Evolutionary conservation across 192 early-diverging fungal species (phyloP).

Genomic region (Haplosporangium gracile): DNA sequence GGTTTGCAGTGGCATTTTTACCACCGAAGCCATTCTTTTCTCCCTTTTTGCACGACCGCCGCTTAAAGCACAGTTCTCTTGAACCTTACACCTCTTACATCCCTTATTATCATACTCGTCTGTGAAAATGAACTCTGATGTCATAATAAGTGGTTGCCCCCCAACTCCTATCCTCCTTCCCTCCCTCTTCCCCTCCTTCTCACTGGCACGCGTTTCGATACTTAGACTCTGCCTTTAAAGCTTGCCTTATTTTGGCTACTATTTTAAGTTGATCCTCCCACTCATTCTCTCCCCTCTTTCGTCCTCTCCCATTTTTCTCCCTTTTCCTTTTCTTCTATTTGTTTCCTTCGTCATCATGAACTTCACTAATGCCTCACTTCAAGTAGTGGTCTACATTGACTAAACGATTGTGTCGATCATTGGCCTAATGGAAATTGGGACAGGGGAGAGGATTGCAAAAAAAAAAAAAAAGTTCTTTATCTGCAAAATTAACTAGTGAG

Average conservation of each 20-base stretch:
- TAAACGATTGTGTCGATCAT: not conserved
- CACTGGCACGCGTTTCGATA: not conserved
- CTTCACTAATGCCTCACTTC: not conserved
- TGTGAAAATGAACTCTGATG: not conserved
- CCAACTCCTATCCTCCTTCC: not conserved
- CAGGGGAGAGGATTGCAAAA: not conserved
- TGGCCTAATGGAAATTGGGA: not conserved
- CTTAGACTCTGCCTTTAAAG: not conserved
- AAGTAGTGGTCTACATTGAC: not conserved
- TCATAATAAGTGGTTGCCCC: not conserved
- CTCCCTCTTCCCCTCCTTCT: not conserved
- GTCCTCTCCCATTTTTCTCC: not conserved
- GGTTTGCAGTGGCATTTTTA: not conserved
- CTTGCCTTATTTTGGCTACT: not conserved
- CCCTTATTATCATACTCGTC: not conserved
- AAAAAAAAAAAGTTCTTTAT: not conserved
- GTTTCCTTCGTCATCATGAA: not conserved
- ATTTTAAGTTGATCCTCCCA: not conserved
- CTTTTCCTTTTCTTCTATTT: not conserved
- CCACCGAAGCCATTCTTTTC: not conserved
- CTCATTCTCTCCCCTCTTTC: not conserved
- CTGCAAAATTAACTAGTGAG: not conserved
- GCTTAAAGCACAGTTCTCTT: not conserved
- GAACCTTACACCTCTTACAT: not conserved
- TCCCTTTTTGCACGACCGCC: not conserved